Percentiles rank a stretch among this genome's conserved stretches.
phyloP scores from a whole-genome alignment of 768 basidiomycete genomes.

The Udeniomyces megalosporus region DNA sequence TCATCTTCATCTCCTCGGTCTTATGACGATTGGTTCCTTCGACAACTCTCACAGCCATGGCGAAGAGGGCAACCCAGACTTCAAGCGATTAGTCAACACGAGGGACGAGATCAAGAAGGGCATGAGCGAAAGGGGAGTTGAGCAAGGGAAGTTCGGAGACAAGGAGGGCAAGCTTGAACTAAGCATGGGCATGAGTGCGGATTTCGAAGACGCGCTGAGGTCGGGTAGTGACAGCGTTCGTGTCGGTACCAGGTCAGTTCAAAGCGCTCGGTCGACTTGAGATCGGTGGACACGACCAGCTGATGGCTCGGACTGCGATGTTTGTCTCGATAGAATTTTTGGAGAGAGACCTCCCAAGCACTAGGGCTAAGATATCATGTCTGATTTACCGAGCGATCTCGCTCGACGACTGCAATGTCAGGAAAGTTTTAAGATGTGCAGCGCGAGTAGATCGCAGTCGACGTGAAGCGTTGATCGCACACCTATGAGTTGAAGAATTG shows the following conservation, averaged over 20 bases:
- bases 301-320: neutral
- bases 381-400: no score
- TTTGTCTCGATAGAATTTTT: conserved; percentile 41
- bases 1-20: conserved; percentile 54
- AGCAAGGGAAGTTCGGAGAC: conserved; percentile 25
- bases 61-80: conserved; percentile 49
- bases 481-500: no score
- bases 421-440: no score
- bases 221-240: conserved; percentile 75
- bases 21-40: conserved; percentile 93
- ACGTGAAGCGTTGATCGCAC: no score
- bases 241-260: conserved; percentile 52
- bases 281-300: neutral
- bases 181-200: conserved; percentile 89
- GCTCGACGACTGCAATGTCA: no score
- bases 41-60: conserved; percentile 45
- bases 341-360: conserved; percentile 40
- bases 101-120: conserved; percentile 41
- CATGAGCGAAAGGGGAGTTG: conserved; percentile 27
- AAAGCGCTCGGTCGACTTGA: neutral
- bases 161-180: conserved; percentile 33
- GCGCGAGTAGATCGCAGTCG: no score
- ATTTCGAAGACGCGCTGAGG: conserved; percentile 71
- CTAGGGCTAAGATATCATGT: no score
- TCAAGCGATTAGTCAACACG: conserved; percentile 49